Evolutionary conservation across 805 yeast genomes (phyloP), one percentile per base, ranked within the genome.

Genomic region (Ogataea nonfermentans): DNA sequence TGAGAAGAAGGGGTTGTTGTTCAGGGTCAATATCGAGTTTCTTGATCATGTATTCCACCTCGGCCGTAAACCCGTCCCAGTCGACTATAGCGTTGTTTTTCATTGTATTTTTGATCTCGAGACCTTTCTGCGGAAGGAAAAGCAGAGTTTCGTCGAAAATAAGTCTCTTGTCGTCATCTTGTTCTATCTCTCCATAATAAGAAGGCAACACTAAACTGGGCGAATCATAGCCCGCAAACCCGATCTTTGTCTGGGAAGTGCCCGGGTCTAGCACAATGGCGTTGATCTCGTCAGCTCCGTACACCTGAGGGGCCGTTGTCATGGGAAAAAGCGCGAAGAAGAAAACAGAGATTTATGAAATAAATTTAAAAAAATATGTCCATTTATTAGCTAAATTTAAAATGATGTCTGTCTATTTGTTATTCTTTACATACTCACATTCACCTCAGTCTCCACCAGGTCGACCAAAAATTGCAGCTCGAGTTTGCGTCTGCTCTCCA

Each of bases 241-340:
- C 99, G 13, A 83, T 78, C 38, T 91, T 78, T 6, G 96, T 88
- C 44, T 78, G 67, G 46, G 72, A 78, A 9, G 96, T 82, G 24
- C 98, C 98, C 2, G 95, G 90, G 56, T 93, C 98, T 17, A 91
- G 70, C 24, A 91, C 95, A 2, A 93, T 73, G 19, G 98, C 95
- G 48, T 88, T 79, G 47, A 93, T 82, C 61, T 91, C 99, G 65
- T 91, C 93, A 14, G 78, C 80, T 19, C 79, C 80, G 47, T 73
- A 75, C 1, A 73, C 71, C 48, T 73, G 79, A 24, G 74, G 67
- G 6, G 73, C 70, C n/a, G 68, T 58, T 6, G 63, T 56, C 41
- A 37, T 22, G 49, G 5, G 43, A 3, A 19, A 19, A 19, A 19
- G 22, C 22, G 22, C 22, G 22, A 19, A 8, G 32, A n/a, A 24